Base-by-base conservation (phyloP, 352 stramenopile species). In the Blastocystis sp. region DNA sequence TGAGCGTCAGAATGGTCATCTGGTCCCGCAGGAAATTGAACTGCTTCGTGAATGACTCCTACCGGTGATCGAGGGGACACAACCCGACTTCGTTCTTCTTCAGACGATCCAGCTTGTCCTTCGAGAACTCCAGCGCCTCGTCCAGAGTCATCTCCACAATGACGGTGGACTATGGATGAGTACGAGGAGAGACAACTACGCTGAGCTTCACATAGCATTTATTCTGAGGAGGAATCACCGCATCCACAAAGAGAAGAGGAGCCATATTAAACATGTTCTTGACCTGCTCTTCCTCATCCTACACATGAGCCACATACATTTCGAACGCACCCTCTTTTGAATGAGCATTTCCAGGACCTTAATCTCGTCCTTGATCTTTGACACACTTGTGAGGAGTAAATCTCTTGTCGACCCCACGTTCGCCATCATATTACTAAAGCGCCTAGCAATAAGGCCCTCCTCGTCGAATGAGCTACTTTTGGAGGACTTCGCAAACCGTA, bases 131-230 rank as follows among this genome's bases (percentile, higher is more conserved):
- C 21, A 81, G 40, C 14, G 71, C 71, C 40, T 81, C 71, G 21
- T 81, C 71, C 2, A 81, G 28, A 17, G 71, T 81, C 71, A 81
- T 81, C 40, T 81, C 71, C 34, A 81, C 71, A 61, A 81, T 81
- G 19, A 81, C 71, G 21, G 71, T 81, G 21, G 41, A n/a, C 71
- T 81, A 81, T 0, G 21, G 21, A 10, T 11, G 3, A n/a, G 2
- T 2, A 48, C 65, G 9, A 40, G 52, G 10, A 34, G 2, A 23
- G 52, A 67, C 10, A 23, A 1, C 5, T 81, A 81, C 71, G 21
- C 71, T 81, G 14, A 81, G 59, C 21, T 81, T 81, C 45, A 81
- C 71, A 38, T 81, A 81, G 59, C 71, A 81, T 43, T 81, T 81
- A 52, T 81, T 53, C 52, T 81, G 71, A 21, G 71, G 71, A 65